A percentile compares a stretch with the other conserved stretches of the same genome.
phyloP scores from a whole-genome alignment of 2,329 filamentous ascomycete species.

The Xylariaceae sp. region DNA sequence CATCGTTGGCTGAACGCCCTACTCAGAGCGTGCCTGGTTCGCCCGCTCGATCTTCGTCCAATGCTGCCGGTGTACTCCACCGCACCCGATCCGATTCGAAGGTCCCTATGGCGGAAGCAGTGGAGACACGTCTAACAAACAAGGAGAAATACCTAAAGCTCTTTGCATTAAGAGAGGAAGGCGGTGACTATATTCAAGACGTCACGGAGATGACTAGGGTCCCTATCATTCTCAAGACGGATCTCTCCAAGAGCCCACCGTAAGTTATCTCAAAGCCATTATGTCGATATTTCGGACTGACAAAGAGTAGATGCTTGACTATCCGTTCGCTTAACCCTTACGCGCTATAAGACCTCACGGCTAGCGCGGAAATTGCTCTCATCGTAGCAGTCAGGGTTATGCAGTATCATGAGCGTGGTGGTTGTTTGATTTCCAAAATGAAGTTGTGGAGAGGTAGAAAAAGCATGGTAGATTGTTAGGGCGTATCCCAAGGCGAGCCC shows the following conservation, averaged over 20 bases:
- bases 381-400: slow-evolving; percentile 2
- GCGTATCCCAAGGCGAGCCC: slow-evolving; percentile 1
- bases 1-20: slow-evolving; percentile 81
- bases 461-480: slow-evolving; percentile 25
- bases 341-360: slow-evolving; percentile 32
- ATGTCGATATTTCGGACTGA: not conserved
- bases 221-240: slow-evolving; percentile 97
- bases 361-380: not conserved
- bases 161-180: slow-evolving; percentile 86
- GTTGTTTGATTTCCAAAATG: slow-evolving; percentile 8
- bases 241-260: slow-evolving; percentile 98
- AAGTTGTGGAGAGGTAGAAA: slow-evolving; percentile 4
- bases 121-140: slow-evolving; percentile 77
- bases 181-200: slow-evolving; percentile 95
- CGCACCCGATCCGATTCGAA: slow-evolving; percentile 94
- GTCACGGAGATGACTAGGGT: slow-evolving; percentile 96
- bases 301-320: slow-evolving; percentile 53
- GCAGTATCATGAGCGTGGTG: slow-evolving; percentile 9
- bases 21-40: slow-evolving; percentile 95
- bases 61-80: slow-evolving; percentile 65
- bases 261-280: slow-evolving; percentile 55
- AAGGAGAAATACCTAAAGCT: slow-evolving; percentile 95
- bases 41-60: slow-evolving; percentile 70
- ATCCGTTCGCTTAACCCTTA: slow-evolving; percentile 66
- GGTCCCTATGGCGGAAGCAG: slow-evolving; percentile 68